Percentiles rank a stretch among this genome's conserved stretches.
These are phyloP conservation scores for Cucurbita maxima DNA, from an alignment of 306 rosid species.

Conservation along the genomic window DNA sequence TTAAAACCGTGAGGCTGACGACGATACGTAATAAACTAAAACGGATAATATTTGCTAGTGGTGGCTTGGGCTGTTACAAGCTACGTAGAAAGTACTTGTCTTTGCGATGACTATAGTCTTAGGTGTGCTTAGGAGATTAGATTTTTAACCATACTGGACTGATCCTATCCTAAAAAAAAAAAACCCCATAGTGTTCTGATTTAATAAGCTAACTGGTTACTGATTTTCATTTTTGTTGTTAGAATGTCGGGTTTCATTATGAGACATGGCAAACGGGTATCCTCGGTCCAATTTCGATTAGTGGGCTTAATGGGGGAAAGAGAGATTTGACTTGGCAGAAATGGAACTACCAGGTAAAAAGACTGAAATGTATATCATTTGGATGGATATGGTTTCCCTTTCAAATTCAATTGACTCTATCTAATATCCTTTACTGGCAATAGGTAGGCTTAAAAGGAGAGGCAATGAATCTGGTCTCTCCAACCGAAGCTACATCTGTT, in stretches of 20 bases:
- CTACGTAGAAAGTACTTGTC: background rate
- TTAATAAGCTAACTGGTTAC: background rate
- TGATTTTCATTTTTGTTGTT: constrained; percentile 6
- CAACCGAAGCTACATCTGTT: constrained; percentile 42
- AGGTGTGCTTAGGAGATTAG: background rate
- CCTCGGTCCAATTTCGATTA: constrained; percentile 57
- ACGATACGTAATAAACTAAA: too few species aligned
- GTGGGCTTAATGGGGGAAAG: constrained; percentile 60
- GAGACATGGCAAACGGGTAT: constrained; percentile 77
- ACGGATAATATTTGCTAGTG: too few species aligned
- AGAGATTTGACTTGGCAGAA: constrained; percentile 53
- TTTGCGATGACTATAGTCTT: background rate
- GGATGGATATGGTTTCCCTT: background rate
- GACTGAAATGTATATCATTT: background rate
- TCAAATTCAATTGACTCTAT: background rate
- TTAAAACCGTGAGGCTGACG: too few species aligned
- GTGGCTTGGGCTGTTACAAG: too few species aligned
- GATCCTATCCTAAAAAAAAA: background rate
- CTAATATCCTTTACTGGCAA: constrained; percentile 3
- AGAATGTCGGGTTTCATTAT: constrained; percentile 75
- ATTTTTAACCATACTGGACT: background rate
- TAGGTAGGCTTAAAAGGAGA: constrained; percentile 91
- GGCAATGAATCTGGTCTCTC: constrained; percentile 57
- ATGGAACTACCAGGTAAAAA: constrained; percentile 81
- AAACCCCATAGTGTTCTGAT: background rate